phyloP scores from a whole-genome alignment of 75 land plant genomes.

The Azolla pinnata region DNA sequence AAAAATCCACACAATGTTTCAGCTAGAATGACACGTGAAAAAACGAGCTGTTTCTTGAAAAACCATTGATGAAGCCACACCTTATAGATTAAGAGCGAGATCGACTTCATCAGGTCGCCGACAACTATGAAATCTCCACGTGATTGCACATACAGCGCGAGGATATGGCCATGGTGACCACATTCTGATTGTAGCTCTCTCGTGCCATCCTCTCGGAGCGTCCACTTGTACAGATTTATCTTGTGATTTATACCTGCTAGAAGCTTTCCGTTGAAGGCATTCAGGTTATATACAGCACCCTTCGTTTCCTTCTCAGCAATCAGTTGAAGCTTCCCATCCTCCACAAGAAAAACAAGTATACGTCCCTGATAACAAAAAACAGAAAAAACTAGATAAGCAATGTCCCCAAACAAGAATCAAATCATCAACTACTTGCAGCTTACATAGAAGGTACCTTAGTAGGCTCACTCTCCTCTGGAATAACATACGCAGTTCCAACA shows the following conservation, averaged over 20 bases:
- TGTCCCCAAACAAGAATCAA: not conserved
- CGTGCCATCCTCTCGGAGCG: constrained; percentile 87
- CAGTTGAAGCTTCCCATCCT: constrained; percentile 55
- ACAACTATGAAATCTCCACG: constrained; percentile 99
- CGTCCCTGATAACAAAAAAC: constrained; percentile 80
- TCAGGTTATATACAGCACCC: constrained; percentile 92
- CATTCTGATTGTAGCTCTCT: constrained; percentile 92
- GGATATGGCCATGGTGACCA: constrained; percentile 96
- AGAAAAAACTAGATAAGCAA: too few species aligned
- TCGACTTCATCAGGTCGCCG: constrained; percentile 96
- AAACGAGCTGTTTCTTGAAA: too few species aligned
- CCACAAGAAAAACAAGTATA: constrained; percentile 69
- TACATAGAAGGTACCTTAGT: constrained; percentile 47
- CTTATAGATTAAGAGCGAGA: constrained; percentile 88
- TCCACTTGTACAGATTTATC: constrained; percentile 93
- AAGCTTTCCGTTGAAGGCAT: constrained; percentile 93
- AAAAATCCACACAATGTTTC: too few species aligned
- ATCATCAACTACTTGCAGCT: not conserved
- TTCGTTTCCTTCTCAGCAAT: constrained; percentile 95
- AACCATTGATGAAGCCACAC: constrained; percentile 25
- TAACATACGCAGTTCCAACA: constrained; percentile 95
- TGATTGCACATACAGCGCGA: constrained; percentile 91
- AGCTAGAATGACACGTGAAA: too few species aligned
- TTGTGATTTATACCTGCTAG: constrained; percentile 98
- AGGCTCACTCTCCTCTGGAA: constrained; percentile 94